Base-by-base conservation (phyloP, 1,284 basidiomycete genomes). In the Tilletia indica region DNA sequence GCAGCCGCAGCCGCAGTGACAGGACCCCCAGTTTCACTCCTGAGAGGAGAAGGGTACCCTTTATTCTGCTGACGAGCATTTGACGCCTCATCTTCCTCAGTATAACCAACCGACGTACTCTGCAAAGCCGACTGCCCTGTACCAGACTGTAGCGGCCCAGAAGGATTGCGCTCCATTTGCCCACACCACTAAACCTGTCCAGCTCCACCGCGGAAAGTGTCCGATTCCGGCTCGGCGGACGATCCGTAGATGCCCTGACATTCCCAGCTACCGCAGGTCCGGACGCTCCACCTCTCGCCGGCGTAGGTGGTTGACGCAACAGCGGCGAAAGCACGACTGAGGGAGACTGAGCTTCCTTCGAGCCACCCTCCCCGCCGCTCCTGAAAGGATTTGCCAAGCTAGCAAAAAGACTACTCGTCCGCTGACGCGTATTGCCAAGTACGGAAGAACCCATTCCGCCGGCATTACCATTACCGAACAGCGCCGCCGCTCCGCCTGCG, bases 381-480 rank as follows among this genome's bases (percentile, higher is more conserved):
- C 34, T 16, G 61, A 64, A 64, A 2, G 61, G 61, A 16, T 38
- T 64, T 6, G 61, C 19, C 61, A 64, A 21, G 34, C 61, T 64
- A 11, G 34, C 61, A 39, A 64, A 64, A 34, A 64, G 36, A 21
- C 61, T 64, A 36, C 31, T 64, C 9, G 61, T 64, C 2, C 61
- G 34, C 36, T 64, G 61, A 19, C 61, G 31, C 3, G 61, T 64
- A 21, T 64, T 34, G 31, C 61, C 61, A 38, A 64, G 38, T 3
- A 64, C 61, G 36, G 61, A 64, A 19, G 34, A 11, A 16, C 61
- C 38, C 16, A 25, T 34, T 6, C 36, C 61, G 3, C 34, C 4
- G 1, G 38, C 34, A 42, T 64, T 64, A 6, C 61, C 61, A n/a
- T n/a, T 38, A 12, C 61, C 38, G 12, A 64, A 64, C 16, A 64